These are phyloP conservation scores for Candida smagusa DNA, from an alignment of 1,139 yeast species.

Conservation along the genomic window DNA sequence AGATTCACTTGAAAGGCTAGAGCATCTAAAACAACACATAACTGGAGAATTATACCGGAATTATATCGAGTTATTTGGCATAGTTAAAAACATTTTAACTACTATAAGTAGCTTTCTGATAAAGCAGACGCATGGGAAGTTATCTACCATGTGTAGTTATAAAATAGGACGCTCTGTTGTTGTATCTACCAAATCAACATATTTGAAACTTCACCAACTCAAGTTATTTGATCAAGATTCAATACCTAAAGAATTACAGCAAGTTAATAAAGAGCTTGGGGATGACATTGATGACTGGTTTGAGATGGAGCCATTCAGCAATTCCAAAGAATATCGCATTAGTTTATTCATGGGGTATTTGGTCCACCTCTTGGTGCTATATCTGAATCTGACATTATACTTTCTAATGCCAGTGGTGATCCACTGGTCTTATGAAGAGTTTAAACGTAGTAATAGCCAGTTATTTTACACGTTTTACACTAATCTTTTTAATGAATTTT, in stretches of 20 bases:
- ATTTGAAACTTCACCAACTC: conserved; percentile 30
- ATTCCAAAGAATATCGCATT: conserved; percentile 19
- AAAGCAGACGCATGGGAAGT: conserved; percentile 5
- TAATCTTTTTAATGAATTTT: conserved; percentile 25
- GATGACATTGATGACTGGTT: conserved; percentile 43
- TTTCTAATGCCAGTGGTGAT: conserved; percentile 32
- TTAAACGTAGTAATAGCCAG: conserved; percentile 3
- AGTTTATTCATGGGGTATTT: conserved; percentile 34
- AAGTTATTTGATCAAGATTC: conserved; percentile 31
- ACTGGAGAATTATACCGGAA: conserved; percentile 24
- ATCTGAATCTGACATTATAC: conserved; percentile 30
- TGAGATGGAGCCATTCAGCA: conserved; percentile 25
- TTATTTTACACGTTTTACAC: conserved; percentile 10
- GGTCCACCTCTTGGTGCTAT: conserved; percentile 30
- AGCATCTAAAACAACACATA: conserved; percentile 22
- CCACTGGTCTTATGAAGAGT: conserved; percentile 36
- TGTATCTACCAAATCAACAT: conserved; percentile 32
- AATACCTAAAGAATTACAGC: conserved; percentile 21
- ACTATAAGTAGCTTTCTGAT: conserved; percentile 9
- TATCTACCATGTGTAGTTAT: conserved; percentile 28
- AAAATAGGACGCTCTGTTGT: conserved; percentile 35
- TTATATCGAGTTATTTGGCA: conserved; percentile 29
- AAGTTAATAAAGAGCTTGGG: conserved; percentile 19
- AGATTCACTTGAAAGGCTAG: conserved; percentile 24
- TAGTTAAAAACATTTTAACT: conserved; percentile 24